Evolutionary conservation across 495 filamentous ascomycete genomes (phyloP).

Genomic region (Penicillium coprophilum): DNA sequence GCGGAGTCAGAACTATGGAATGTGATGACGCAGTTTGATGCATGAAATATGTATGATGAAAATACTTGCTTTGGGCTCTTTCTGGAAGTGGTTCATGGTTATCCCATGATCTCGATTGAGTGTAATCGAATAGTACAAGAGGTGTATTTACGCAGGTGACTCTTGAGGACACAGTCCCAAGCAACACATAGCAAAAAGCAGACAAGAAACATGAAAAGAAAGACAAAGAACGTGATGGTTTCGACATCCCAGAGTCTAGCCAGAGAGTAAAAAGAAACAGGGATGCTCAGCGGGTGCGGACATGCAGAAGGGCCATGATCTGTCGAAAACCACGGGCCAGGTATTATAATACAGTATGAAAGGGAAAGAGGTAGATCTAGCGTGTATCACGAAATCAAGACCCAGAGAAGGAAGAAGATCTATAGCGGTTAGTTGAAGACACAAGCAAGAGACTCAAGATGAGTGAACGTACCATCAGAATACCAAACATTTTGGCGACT

Average conservation of each 20-base stretch:
- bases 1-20: slow-evolving; percentile 30
- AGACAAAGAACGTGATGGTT: slow-evolving; percentile 21
- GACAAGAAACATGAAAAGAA: slow-evolving; percentile 6
- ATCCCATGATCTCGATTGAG: neutral
- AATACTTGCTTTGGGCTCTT: neutral
- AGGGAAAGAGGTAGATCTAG: slow-evolving; percentile 14
- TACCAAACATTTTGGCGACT: slow-evolving; percentile 98
- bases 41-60: neutral
- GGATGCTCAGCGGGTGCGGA: slow-evolving; percentile 17
- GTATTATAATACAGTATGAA: slow-evolving; percentile 44
- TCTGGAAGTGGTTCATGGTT: neutral
- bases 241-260: slow-evolving; percentile 28
- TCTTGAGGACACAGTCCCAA: slow-evolving; percentile 27
- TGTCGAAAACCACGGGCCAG: slow-evolving; percentile 13
- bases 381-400: slow-evolving; percentile 54
- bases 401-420: slow-evolving; percentile 62
- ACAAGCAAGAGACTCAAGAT: neutral
- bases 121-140: slow-evolving; percentile 23
- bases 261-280: slow-evolving; percentile 17
- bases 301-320: slow-evolving; percentile 22
- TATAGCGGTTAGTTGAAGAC: slow-evolving; percentile 25
- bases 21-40: slow-evolving; percentile 21
- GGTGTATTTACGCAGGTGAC: slow-evolving; percentile 25
- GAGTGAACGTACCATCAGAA: slow-evolving; percentile 59
- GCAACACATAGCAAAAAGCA: slow-evolving; percentile 3